These are phyloP conservation scores for Dittrichia graveolens DNA, from an alignment of 129 eudicot species.

Conservation along the genomic window DNA sequence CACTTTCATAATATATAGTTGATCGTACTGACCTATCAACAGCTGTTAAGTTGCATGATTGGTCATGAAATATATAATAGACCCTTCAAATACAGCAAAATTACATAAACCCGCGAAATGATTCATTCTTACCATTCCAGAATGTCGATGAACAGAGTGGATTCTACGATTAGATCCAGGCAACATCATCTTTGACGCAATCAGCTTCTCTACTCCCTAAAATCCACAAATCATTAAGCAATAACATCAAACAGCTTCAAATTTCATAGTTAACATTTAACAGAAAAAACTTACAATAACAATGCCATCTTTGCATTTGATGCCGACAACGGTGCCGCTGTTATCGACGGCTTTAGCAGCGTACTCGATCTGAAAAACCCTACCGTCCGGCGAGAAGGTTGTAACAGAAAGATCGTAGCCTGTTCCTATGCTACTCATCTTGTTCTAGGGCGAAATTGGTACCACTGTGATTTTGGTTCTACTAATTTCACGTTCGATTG, in stretches of 20 bases:
- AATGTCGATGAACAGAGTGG: constrained; percentile 95
- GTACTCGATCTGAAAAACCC: constrained; percentile 99
- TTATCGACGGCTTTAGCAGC: constrained; percentile 99
- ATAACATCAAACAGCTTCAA: not conserved
- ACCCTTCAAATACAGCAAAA: constrained; percentile 13
- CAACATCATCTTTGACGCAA: constrained; percentile 97
- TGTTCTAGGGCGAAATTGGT: constrained; percentile 23
- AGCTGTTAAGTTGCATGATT: constrained; percentile 2
- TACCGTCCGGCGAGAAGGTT: constrained; percentile 97
- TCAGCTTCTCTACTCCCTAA: constrained; percentile 97
- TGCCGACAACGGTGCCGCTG: constrained; percentile 94
- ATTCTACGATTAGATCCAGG: constrained; percentile 96
- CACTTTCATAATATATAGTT: not conserved
- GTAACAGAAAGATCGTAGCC: constrained; percentile 98
- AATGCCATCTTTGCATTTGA: constrained; percentile 96
- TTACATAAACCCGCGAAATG: not conserved
- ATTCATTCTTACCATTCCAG: constrained; percentile 75
- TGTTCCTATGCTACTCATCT: constrained; percentile 96
- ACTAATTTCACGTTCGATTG: constrained; percentile 13
- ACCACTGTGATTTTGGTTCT: constrained; percentile 13
- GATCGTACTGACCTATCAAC: too few relatives aligned
- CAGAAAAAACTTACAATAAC: constrained; percentile 55
- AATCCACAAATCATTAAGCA: constrained; percentile 10
- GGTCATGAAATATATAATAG: not conserved
- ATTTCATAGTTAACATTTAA: constrained; percentile 1